A percentile compares a stretch with the other conserved stretches of the same genome.
Conservation (phyloP, 2,329 filamentous ascomycete genomes). For the Ustulina deusta region DNA sequence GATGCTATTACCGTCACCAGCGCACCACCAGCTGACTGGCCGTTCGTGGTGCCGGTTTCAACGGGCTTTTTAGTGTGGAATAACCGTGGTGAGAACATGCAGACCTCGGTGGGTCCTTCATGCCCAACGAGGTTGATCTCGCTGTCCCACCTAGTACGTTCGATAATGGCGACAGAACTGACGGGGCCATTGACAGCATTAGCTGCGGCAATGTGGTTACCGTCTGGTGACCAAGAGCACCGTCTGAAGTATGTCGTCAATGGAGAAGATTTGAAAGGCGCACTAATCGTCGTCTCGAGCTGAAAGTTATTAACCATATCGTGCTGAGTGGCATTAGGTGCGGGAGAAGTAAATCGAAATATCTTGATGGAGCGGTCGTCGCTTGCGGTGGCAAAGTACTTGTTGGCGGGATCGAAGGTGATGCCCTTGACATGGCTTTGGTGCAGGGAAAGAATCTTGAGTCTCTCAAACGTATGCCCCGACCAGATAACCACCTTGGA, state of each 20-base stretch:
- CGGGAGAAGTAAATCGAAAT: slow-evolving; percentile 91
- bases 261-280: slow-evolving; percentile 90
- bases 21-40: slow-evolving; percentile 56
- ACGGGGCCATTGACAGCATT: slow-evolving; percentile 98
- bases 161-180: slow-evolving; percentile 95
- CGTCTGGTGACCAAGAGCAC: slow-evolving; percentile 98
- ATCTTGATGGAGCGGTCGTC: slow-evolving; percentile 98
- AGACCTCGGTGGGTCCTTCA: slow-evolving; percentile 96
- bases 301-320: slow-evolving; percentile 98
- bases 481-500: slow-evolving; percentile 99
- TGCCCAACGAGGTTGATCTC: slow-evolving; percentile 98
- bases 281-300: slow-evolving; percentile 88
- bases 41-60: slow-evolving; percentile 63
- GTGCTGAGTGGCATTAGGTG: slow-evolving; percentile 90
- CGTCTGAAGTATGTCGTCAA: slow-evolving; percentile 96
- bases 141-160: slow-evolving; percentile 90
- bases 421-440: slow-evolving; percentile 99
- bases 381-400: slow-evolving; percentile 98
- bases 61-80: slow-evolving; percentile 80
- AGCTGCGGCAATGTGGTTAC: slow-evolving; percentile 94
- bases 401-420: slow-evolving; percentile 98
- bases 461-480: slow-evolving; percentile 95
- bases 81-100: slow-evolving; percentile 92
- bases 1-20: slow-evolving; percentile 95
- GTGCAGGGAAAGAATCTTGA: slow-evolving; percentile 92